Evolutionary conservation across 2,329 filamentous ascomycete genomes (phyloP).

Genomic region (Nectriaceae sp.): DNA sequence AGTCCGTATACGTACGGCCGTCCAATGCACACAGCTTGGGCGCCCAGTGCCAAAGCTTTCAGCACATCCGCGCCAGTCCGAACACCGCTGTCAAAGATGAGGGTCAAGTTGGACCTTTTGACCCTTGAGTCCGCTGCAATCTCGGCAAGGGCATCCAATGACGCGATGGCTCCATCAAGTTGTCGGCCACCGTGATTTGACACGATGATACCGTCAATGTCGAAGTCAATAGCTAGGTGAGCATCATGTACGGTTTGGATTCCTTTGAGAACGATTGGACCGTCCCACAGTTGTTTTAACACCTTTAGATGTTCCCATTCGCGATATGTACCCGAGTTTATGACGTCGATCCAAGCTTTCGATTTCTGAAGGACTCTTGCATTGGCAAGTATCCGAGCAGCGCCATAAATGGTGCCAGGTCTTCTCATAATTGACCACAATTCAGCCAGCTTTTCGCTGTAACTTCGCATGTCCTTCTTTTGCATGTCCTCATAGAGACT

Average conservation of each 20-base stretch:
- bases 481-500: conserved; percentile 17
- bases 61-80: conserved; percentile 42
- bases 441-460: conserved; percentile 15
- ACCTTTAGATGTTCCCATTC: conserved; percentile 64
- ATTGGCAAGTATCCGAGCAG: conserved; percentile 11
- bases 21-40: conserved; percentile 45
- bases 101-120: conserved; percentile 54
- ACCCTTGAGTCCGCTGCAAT: conserved; percentile 58
- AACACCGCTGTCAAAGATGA: conserved; percentile 52
- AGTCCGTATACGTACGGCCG: conserved; percentile 41
- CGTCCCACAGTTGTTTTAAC: conserved; percentile 61
- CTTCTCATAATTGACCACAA: conserved; percentile 20
- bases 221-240: conserved; percentile 37
- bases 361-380: conserved; percentile 18
- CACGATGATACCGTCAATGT: conserved; percentile 42
- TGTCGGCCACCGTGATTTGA: conserved; percentile 47
- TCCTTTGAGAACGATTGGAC: conserved; percentile 47
- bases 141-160: conserved; percentile 54
- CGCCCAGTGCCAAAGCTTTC: conserved; percentile 44
- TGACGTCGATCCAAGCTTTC: conserved; percentile 24
- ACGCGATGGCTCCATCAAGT: conserved; percentile 41
- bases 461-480: conserved; percentile 15
- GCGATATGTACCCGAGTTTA: conserved; percentile 45
- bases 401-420: conserved; percentile 23
- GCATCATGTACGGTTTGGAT: conserved; percentile 44